Evolutionary conservation across 208 protist species (phyloP), one percentile per base, ranked within the genome.

Genomic region (Phytomonas sp.): DNA sequence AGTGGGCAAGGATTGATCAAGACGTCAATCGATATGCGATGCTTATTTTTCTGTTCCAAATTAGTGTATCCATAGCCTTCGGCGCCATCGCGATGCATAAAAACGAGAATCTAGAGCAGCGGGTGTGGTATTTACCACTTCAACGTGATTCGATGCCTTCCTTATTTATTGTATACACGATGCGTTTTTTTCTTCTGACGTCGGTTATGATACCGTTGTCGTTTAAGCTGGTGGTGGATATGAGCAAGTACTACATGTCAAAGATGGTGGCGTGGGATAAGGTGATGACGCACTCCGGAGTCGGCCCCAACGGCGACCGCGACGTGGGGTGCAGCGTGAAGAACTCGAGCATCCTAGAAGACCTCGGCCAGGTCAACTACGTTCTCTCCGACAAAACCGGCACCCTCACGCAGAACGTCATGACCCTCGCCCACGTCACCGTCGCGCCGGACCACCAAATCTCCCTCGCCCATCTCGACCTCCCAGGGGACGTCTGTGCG

Each of bases 161-260:
- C 29, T 66, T 87, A 7, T 77, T 87, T 8, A 3, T 95, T 15
- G 91, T 97, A 34, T 97, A 97, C 72, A 83, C 92, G 11, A 72
- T 98, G 26, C 89, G 96, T 36, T 98, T 98, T 63, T 94, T 98
- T 53, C 81, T 98, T 4, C 74, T 98, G 2, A 98, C 91, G n/a
- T 96, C 93, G n/a, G 88, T 97, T 20, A 98, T 99, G 85, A 98
- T 98, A 59, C 97, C 97, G 8, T 91, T 98, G 17, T 98, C 94
- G 28, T 94, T 99, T 66, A 98, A 99, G 74, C 97, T 98, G 65
- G 94, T 93, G 32, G 79, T 97, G 15, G 95, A 98, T 78, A 88
- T 98, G 62, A 93, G 80, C 60, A 98, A 98, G 80, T 97, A 97
- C 68, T 88, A 93, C 69, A 97, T 98, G 82, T 74, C 95, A 2